Conservation (phyloP, 176 grass and related monocot genomes). For the Avena sativa region DNA sequence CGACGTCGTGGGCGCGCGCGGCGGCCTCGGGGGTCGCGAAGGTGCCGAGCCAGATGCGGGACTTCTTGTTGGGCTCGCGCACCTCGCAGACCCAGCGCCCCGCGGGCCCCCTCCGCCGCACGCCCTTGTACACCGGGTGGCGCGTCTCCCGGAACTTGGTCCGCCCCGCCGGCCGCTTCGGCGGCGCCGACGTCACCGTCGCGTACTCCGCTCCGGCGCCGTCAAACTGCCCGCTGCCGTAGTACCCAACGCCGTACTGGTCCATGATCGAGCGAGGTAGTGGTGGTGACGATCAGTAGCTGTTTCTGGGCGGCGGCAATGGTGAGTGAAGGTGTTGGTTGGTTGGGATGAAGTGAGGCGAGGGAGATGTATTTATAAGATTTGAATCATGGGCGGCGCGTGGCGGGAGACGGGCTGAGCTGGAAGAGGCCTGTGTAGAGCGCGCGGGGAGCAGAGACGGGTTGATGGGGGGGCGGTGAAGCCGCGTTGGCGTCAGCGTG, state of each 20-base stretch:
- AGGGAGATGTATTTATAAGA: constrained; percentile 28
- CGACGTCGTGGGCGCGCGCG: constrained; percentile 87
- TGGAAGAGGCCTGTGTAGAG: not conserved
- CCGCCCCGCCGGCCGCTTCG: constrained; percentile 69
- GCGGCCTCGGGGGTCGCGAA: constrained; percentile 77
- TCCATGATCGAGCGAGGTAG: not conserved
- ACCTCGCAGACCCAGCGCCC: constrained; percentile 86
- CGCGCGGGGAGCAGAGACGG: constrained; percentile 15
- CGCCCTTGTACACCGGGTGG: constrained; percentile 77
- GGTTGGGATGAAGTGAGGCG: not conserved
- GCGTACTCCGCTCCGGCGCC: constrained; percentile 28
- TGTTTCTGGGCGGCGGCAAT: not conserved
- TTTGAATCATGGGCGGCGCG: not conserved
- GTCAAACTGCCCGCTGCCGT: not conserved
- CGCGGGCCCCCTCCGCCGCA: constrained; percentile 59
- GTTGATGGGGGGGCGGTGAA: not conserved
- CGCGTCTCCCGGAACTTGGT: constrained; percentile 94
- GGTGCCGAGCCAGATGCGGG: constrained; percentile 90
- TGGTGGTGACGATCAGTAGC: not conserved
- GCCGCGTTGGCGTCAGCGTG: constrained; percentile 32
- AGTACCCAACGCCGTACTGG: not conserved
- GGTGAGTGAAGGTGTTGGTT: not conserved
- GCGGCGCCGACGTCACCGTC: constrained; percentile 65
- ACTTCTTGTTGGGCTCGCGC: constrained; percentile 86
- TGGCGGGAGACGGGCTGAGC: constrained; percentile 40